phyloP scores from a whole-genome alignment of 345 rosid species.

The Lepidium africanum region DNA sequence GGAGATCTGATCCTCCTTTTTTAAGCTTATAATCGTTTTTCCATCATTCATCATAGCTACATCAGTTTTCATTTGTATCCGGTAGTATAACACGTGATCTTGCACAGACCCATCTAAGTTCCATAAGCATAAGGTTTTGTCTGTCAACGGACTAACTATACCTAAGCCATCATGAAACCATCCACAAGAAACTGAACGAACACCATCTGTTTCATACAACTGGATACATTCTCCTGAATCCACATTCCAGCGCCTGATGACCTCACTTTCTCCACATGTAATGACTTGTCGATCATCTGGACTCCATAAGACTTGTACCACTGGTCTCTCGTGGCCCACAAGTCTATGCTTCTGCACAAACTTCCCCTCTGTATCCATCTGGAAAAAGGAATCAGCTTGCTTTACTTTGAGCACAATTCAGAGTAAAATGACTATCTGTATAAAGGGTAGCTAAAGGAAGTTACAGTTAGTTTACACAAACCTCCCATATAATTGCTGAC shows the following conservation, averaged over 20 bases:
- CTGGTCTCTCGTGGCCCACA: conserved; percentile 41
- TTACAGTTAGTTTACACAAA: conserved; percentile 32
- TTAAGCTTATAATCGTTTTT: conserved; percentile 39
- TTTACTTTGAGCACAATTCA: too few relatives aligned
- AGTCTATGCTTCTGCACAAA: conserved; percentile 36
- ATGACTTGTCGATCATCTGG: conserved; percentile 47
- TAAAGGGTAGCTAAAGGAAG: conserved; percentile 36
- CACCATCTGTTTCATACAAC: conserved; percentile 32
- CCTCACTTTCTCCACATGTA: conserved; percentile 54
- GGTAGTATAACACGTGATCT: conserved; percentile 39
- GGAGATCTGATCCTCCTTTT: conserved; percentile 27
- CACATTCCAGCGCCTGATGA: conserved; percentile 47
- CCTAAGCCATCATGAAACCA: conserved; percentile 52
- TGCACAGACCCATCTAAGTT: conserved; percentile 43
- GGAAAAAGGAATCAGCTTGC: neutral
- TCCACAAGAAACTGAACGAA: conserved; percentile 50
- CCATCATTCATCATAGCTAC: conserved; percentile 53
- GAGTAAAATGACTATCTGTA: too few relatives aligned
- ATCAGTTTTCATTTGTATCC: conserved; percentile 36
- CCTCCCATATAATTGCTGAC: conserved; percentile 56
- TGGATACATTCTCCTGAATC: conserved; percentile 40
- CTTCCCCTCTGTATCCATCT: conserved; percentile 34
- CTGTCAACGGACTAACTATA: conserved; percentile 39
- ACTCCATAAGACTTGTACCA: conserved; percentile 47
- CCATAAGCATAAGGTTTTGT: conserved; percentile 46